These are phyloP conservation scores for Jasminum sambac DNA, from an alignment of 257 asterid species.

Conservation along the genomic window DNA sequence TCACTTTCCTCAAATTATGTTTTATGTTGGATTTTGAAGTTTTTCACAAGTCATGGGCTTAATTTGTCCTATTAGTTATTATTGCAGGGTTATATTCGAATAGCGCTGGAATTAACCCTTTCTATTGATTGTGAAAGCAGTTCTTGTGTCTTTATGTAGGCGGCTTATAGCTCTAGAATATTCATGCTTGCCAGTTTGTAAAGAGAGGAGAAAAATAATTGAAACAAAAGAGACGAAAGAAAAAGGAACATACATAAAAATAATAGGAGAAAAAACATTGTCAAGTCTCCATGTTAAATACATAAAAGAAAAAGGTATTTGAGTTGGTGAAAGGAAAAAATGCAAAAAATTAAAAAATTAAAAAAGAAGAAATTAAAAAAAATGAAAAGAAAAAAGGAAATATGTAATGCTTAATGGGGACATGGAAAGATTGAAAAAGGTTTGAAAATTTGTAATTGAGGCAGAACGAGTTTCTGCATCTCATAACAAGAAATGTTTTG, in stretches of 20 bases:
- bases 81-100: slow-evolving; percentile 69
- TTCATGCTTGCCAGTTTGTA: slow-evolving; percentile 36
- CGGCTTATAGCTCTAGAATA: slow-evolving; percentile 28
- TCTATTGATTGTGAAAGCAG: slow-evolving; percentile 60
- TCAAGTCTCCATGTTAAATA: slow-evolving; percentile 40
- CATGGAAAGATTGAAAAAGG: not conserved
- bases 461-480: slow-evolving; percentile 22
- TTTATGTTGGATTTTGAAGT: slow-evolving; percentile 32
- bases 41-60: slow-evolving; percentile 39
- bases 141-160: slow-evolving; percentile 44
- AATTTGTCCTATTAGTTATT: slow-evolving; percentile 45
- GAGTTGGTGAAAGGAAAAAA: slow-evolving; percentile 17
- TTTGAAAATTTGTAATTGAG: not conserved
- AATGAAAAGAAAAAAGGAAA: not conserved
- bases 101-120: slow-evolving; percentile 61
- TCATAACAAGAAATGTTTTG: slow-evolving; percentile 15
- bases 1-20: slow-evolving; percentile 16
- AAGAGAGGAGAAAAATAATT: slow-evolving; percentile 10
- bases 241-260: slow-evolving; percentile 2
- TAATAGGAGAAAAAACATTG: slow-evolving; percentile 23
- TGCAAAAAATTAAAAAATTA: not conserved
- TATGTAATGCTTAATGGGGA: slow-evolving; percentile 15
- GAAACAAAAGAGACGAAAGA: slow-evolving; percentile 20
- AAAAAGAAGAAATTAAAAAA: slow-evolving; percentile 5
- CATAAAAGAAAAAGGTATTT: slow-evolving; percentile 7